Base-by-base conservation (phyloP, 495 filamentous ascomycete genomes). In the Aspergillus hancockii region DNA sequence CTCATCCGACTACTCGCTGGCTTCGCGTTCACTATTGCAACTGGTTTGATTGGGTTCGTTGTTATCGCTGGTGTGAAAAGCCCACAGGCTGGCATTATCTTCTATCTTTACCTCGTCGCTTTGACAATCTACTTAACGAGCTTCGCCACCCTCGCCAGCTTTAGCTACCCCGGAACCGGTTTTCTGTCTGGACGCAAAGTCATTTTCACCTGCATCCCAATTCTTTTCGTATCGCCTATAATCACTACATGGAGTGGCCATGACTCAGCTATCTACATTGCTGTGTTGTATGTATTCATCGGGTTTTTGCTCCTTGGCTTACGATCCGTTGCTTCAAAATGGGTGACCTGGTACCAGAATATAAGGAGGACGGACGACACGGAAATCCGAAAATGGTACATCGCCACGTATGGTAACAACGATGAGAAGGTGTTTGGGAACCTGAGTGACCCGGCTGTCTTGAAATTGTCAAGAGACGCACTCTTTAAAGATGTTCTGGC, bases 1-100 rank as follows among this genome's bases (percentile, higher is more conserved):
- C 68, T 86, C 2, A 83, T 81, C 23, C 75, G 84, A 25, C 67
- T 87, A 16, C 75, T 83, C 62, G 83, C 80, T n/a, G 84, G 83
- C 49, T 70, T 87, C 52, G 80, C 82, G 7, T 78, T 87, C 55
- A 79, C 78, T 8, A 52, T 83, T 16, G 76, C 74, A 6, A 68
- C 65, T 50, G 80, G 79, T 8, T 65, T 83, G 21, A 61, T 81
- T 19, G 83, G 76, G 1, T 80, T 87, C 54, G 69, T 84, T 46
- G 69, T 72, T 25, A 73, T 85, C 45, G 67, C 75, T 13, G 63
- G 68, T 23, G 66, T 72, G 45, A 71, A 70, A 25, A 65, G 75
- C 7, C 68, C 74, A 52, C 71, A 67, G 4, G 66, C 71, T 13
- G 81, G 76, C 31, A 76, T 83, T 21, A 67, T 79, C 31, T 83